Evolutionary conservation across 192 early-diverging fungal species (phyloP).

Genomic region (Podila minutissima): DNA sequence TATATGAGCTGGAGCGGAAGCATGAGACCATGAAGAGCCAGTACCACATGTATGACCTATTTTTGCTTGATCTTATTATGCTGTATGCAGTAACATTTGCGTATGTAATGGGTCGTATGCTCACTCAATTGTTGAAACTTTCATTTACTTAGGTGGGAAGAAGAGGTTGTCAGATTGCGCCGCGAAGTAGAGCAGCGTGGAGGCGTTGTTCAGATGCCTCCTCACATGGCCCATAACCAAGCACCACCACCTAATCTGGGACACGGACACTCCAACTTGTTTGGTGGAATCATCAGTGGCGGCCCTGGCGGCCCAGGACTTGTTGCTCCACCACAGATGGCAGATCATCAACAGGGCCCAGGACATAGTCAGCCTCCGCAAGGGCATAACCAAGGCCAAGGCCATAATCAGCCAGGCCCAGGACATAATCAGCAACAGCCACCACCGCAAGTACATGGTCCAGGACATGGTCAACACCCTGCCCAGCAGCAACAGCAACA

Average conservation of each 20-base stretch:
- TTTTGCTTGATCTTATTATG: neutral
- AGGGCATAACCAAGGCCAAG: no score
- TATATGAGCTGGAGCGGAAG: constrained; percentile 86
- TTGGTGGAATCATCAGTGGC: constrained; percentile 63
- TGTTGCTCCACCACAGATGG: constrained; percentile 63
- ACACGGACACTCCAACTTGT: constrained; percentile 66
- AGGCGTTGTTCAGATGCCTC: constrained; percentile 59
- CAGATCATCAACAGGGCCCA: constrained; percentile 42
- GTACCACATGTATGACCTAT: constrained; percentile 59
- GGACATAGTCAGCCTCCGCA: constrained; percentile 7
- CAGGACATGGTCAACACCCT: no score
- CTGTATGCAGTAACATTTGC: neutral
- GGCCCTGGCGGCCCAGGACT: constrained; percentile 56
- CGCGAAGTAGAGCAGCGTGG: constrained; percentile 84
- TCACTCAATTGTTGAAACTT: neutral
- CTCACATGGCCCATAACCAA: constrained; percentile 59
- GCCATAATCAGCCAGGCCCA: constrained; percentile 6
- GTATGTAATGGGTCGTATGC: neutral
- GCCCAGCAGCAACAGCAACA: constrained; percentile 10
- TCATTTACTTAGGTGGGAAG: constrained; percentile 67
- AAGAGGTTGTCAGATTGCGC: constrained; percentile 84
- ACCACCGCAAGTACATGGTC: constrained; percentile 5
- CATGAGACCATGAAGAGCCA: constrained; percentile 81
- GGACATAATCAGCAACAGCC: constrained; percentile 9
- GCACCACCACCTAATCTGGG: constrained; percentile 73